A percentile compares a stretch with the other conserved stretches of the same genome.
phyloP scores from a whole-genome alignment of 768 basidiomycete species.

The Rubroboletus pulcherrimus region DNA sequence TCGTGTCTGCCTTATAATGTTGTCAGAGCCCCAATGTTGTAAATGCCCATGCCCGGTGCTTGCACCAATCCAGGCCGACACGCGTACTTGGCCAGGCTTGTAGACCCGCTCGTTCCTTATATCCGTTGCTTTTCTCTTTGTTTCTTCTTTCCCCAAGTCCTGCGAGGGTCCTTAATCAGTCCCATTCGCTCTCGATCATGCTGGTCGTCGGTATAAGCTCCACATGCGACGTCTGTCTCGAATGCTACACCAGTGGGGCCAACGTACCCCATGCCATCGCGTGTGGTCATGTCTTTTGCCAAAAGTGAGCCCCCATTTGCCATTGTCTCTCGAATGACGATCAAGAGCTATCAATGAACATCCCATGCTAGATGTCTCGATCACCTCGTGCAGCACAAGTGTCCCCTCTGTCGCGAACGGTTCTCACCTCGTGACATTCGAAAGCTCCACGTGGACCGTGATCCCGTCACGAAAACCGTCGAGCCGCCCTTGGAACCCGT shows the following conservation, averaged over 20 bases:
- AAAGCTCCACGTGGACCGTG: conserved; percentile 56
- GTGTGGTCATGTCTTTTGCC: conserved; percentile 74
- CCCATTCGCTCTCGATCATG: conserved; percentile 44
- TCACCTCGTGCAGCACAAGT: conserved; percentile 44
- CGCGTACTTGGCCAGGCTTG: conserved; percentile 30
- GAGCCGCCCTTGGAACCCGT: conserved; percentile 21
- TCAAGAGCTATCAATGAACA: conserved; percentile 4
- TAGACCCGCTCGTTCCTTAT: conserved; percentile 20
- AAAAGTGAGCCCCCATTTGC: conserved; percentile 26
- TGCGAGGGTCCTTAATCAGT: conserved; percentile 34
- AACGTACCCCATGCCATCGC: conserved; percentile 61
- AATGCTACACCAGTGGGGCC: conserved; percentile 48
- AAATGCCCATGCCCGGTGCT: conserved; percentile 22
- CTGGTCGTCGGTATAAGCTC: conserved; percentile 62
- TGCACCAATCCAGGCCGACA: conserved; percentile 26
- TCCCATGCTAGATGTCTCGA: conserved; percentile 49
- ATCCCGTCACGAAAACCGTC: conserved; percentile 30
- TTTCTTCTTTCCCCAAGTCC: conserved; percentile 4
- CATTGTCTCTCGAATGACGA: conserved; percentile 19
- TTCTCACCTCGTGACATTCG: conserved; percentile 47
- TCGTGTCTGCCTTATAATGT: conserved; percentile 36
- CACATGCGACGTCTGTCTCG: conserved; percentile 74
- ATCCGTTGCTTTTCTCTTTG: conserved; percentile 6
- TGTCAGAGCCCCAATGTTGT: conserved; percentile 19
- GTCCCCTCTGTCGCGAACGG: conserved; percentile 60